A percentile compares a stretch with the other conserved stretches of the same genome.
These are phyloP conservation scores for Debaryomyces coudertii DNA, from an alignment of 1,139 yeast genomes.

Conservation along the genomic window DNA sequence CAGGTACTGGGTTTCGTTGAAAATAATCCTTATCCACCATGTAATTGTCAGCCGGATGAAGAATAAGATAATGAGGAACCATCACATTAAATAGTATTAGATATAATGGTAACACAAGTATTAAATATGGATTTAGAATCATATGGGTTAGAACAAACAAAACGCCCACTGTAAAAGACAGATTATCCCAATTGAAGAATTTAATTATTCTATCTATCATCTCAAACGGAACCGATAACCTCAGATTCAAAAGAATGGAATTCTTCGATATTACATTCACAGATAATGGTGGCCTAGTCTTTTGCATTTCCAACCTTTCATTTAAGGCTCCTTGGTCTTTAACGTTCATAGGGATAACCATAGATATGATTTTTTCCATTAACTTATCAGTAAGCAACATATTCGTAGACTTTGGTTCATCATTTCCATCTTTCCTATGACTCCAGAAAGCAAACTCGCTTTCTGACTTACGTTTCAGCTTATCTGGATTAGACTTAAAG, in stretches of 20 bases:
- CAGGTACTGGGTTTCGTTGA: slow-evolving; percentile 54
- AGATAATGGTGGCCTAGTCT: slow-evolving; percentile 67
- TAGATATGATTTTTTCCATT: slow-evolving; percentile 66
- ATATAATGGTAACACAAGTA: slow-evolving; percentile 57
- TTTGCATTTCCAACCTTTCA: slow-evolving; percentile 59
- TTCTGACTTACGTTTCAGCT: slow-evolving; percentile 2
- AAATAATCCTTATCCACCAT: slow-evolving; percentile 22
- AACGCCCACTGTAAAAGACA: slow-evolving; percentile 63
- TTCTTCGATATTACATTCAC: slow-evolving; percentile 72
- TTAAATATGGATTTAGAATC: slow-evolving; percentile 63
- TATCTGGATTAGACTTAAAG: slow-evolving; percentile 1
- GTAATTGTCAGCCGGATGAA: slow-evolving; percentile 41
- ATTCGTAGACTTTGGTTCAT: slow-evolving; percentile 11
- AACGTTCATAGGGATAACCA: slow-evolving; percentile 71
- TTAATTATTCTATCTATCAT: slow-evolving; percentile 57
- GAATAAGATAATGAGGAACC: slow-evolving; percentile 67
- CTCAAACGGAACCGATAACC: slow-evolving; percentile 65
- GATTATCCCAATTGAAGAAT: slow-evolving; percentile 66
- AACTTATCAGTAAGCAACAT: slow-evolving; percentile 64
- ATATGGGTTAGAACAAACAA: slow-evolving; percentile 58
- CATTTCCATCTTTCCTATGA: slow-evolving; percentile 5
- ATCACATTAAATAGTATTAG: slow-evolving; percentile 57
- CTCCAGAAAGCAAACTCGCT: slow-evolving; percentile 3
- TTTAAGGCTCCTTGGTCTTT: slow-evolving; percentile 43
- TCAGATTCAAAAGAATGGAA: slow-evolving; percentile 63